phyloP scores from a whole-genome alignment of 2,329 filamentous ascomycete genomes.

The Diplodia seriata region DNA sequence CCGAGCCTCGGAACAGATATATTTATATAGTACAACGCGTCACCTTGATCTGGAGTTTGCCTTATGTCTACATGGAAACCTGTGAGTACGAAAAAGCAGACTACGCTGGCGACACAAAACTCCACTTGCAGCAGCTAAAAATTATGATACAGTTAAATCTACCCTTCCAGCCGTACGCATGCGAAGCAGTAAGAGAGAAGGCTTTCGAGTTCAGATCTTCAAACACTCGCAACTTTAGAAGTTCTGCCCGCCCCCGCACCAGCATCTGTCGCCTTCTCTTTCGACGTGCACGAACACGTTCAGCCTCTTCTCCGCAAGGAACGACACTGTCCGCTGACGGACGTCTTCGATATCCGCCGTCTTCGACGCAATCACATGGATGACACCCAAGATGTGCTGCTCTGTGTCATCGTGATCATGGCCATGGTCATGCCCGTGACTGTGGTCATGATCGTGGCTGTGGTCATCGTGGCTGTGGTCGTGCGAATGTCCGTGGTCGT shows the following conservation, averaged over 20 bases:
- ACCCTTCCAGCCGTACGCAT: neutral
- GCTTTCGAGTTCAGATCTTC: neutral
- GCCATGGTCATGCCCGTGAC: constrained; percentile 45
- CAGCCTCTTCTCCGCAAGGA: constrained; percentile 73
- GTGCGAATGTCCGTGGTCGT: constrained; percentile 42
- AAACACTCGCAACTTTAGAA: constrained; percentile 1
- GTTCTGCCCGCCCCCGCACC: constrained; percentile 62
- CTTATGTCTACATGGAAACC: neutral
- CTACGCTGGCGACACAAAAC: neutral
- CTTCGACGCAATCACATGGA: constrained; percentile 80
- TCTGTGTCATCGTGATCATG: constrained; percentile 53
- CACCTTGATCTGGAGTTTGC: neutral
- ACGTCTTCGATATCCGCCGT: constrained; percentile 82
- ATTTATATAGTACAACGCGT: neutral
- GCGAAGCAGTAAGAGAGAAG: neutral
- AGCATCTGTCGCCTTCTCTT: constrained; percentile 73
- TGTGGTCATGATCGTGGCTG: constrained; percentile 37
- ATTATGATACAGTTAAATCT: neutral
- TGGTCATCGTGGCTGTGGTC: constrained; percentile 37
- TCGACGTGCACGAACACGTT: constrained; percentile 89
- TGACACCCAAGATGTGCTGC: constrained; percentile 74
- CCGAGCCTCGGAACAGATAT: neutral
- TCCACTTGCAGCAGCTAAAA: neutral
- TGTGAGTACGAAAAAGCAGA: neutral
- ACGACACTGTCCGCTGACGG: constrained; percentile 74